phyloP scores from a whole-genome alignment of 352 stramenopile genomes.

The Thalassiosira pacifica region DNA sequence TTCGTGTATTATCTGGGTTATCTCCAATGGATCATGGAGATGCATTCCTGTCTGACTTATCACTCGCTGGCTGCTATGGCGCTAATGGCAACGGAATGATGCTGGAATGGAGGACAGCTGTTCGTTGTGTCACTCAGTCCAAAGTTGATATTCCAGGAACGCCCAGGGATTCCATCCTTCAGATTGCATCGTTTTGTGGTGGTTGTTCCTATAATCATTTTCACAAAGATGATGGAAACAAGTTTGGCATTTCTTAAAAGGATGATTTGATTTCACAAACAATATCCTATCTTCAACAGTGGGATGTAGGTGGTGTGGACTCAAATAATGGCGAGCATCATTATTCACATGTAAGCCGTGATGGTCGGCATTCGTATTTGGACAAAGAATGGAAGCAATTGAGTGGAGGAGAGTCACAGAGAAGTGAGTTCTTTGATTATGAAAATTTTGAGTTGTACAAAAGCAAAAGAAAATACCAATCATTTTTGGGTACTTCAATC shows the following conservation, averaged over 20 bases:
- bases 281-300: slow-evolving; percentile 62
- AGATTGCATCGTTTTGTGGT: slow-evolving; percentile 64
- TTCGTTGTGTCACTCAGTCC: slow-evolving; percentile 84
- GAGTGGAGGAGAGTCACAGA: slow-evolving; percentile 85
- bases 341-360: background rate
- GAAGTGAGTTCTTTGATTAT: slow-evolving; percentile 6
- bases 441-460: slow-evolving; percentile 52
- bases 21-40: slow-evolving; percentile 63
- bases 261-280: slow-evolving; percentile 61
- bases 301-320: slow-evolving; percentile 57
- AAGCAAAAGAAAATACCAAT: too few species aligned
- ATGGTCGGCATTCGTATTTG: slow-evolving; percentile 39
- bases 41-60: slow-evolving; percentile 38
- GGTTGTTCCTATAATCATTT: too few species aligned
- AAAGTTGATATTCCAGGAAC: slow-evolving; percentile 83
- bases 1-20: slow-evolving; percentile 78
- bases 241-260: slow-evolving; percentile 26
- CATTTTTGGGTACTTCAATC: too few species aligned
- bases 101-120: slow-evolving; percentile 67
- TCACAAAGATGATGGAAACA: slow-evolving; percentile 35
- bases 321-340: slow-evolving; percentile 1
- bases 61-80: slow-evolving; percentile 35
- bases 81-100: slow-evolving; percentile 39
- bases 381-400: slow-evolving; percentile 80
- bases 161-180: slow-evolving; percentile 73